Base-by-base conservation (phyloP, 2,329 filamentous ascomycete genomes). In the Trichoderma hamatum region DNA sequence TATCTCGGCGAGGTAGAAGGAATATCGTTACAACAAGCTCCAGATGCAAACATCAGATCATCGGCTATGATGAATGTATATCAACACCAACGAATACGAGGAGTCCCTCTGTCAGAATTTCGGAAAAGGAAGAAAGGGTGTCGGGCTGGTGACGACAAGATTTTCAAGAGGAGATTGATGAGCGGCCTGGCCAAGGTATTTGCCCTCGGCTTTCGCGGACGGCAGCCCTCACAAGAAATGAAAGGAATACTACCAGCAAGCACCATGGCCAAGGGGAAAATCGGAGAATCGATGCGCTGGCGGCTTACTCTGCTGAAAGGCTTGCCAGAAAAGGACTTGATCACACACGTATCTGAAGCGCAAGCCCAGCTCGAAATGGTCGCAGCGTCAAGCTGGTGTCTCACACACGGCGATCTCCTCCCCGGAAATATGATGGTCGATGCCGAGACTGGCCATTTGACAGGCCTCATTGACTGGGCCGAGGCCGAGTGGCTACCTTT, bases 391-490 rank as follows among this genome's bases (percentile, higher is more conserved):
- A 86, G 87, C 0, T 85, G 87, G 78, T 83, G 84, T 4, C 75
- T 90, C 13, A 89, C 83, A 6, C 88, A 90, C 66, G 88, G 88
- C 0, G 89, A 91, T 72, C 77, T 90, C 5, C 78, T 88, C 0
- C 80, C 86, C 0, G 81, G 81, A 2, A 90, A 90, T 70, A 82
- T 90, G 54, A 81, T 90, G 73, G 80, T 89, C 0, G 78, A 83
- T 64, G 73, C 78, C 0, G 67, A 76, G 1, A 81, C 80, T 0
- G 85, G 84, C 65, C 67, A 72, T 3, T 74, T 90, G 9, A 80
- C 74, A 0, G 89, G 88, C 1, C 69, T 90, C 1, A 80, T 91
- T 0, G 89, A 91, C 73, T 91, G 88, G 89, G 86, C 86, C 0
- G 89, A 91, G 74, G 87, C 84, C 0, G 88, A 90, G 74, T 83